These are phyloP conservation scores for Lachancea meyersii DNA, from an alignment of 805 yeast genomes.

Conservation along the genomic window DNA sequence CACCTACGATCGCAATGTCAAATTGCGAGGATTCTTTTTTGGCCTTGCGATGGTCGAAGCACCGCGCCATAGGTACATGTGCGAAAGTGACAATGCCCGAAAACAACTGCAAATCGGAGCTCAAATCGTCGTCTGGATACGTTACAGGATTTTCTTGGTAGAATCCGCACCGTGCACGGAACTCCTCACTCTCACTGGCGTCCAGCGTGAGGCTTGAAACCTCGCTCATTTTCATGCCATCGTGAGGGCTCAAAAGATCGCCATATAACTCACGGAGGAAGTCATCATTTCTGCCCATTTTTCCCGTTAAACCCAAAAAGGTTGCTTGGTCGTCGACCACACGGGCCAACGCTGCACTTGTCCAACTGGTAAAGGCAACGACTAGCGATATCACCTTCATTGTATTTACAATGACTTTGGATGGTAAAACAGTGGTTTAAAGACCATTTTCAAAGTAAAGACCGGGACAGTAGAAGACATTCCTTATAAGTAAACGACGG, in stretches of 20 bases:
- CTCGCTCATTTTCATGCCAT: no score
- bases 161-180: slow-evolving; percentile 14
- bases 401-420: no score
- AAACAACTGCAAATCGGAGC: slow-evolving; percentile 10
- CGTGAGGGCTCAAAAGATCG: slow-evolving; percentile 8
- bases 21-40: slow-evolving; percentile 10
- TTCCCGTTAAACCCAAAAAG: neutral
- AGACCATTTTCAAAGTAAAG: no score
- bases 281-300: neutral
- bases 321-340: neutral
- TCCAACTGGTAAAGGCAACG: neutral
- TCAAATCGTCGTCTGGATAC: slow-evolving; percentile 13
- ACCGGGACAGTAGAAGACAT: no score
- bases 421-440: no score
- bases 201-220: slow-evolving; percentile 2
- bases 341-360: neutral
- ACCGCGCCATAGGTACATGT: slow-evolving; percentile 13
- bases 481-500: no score
- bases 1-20: slow-evolving; percentile 54
- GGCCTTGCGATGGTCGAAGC: slow-evolving; percentile 10
- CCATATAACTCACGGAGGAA: slow-evolving; percentile 13
- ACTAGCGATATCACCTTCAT: neutral
- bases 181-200: slow-evolving; percentile 13
- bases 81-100: slow-evolving; percentile 17
- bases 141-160: slow-evolving; percentile 10